Percentiles rank a stretch among this genome's conserved stretches.
These are phyloP conservation scores for Hortaea sp. DNA, from an alignment of 2,329 filamentous ascomycete species.

Conservation along the genomic window DNA sequence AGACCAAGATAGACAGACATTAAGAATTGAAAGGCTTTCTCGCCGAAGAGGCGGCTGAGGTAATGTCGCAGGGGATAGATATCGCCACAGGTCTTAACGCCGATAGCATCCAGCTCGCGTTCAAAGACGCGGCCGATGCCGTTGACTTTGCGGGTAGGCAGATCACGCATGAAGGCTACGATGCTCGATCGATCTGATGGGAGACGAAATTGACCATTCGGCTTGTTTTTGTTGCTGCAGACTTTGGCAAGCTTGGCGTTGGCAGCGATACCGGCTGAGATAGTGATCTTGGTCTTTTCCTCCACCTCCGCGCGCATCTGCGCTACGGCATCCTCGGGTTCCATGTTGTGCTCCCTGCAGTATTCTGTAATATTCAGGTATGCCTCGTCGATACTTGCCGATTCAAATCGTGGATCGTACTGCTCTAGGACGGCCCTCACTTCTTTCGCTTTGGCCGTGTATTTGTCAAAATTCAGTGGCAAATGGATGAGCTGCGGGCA, in stretches of 20 bases:
- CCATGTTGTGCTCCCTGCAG: constrained; percentile 57
- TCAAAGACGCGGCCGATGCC: constrained; percentile 92
- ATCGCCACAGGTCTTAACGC: constrained; percentile 79
- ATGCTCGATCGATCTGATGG: constrained; percentile 63
- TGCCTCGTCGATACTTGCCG: constrained; percentile 89
- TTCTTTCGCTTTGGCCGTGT: constrained; percentile 79
- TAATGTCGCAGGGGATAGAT: constrained; percentile 68
- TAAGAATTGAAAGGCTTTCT: constrained; percentile 83
- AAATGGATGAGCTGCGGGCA: constrained; percentile 78
- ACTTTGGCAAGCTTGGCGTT: constrained; percentile 95
- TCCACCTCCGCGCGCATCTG: constrained; percentile 70
- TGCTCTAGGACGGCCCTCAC: constrained; percentile 69
- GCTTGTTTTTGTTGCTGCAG: constrained; percentile 90
- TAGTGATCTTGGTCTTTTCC: constrained; percentile 68
- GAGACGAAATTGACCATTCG: constrained; percentile 80
- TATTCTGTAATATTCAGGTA: constrained; percentile 90
- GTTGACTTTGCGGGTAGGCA: constrained; percentile 85
- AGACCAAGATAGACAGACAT: constrained; percentile 76
- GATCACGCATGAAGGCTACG: constrained; percentile 71
- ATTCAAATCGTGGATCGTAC: constrained; percentile 90
- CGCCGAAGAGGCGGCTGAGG: constrained; percentile 70
- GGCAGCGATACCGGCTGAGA: constrained; percentile 87
- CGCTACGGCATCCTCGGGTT: constrained; percentile 62
- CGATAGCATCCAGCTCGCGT: constrained; percentile 77
- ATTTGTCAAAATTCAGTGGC: constrained; percentile 82